These are phyloP conservation scores for Exophiala alcalophila DNA, from an alignment of 2,329 filamentous ascomycete species.

Conservation along the genomic window DNA sequence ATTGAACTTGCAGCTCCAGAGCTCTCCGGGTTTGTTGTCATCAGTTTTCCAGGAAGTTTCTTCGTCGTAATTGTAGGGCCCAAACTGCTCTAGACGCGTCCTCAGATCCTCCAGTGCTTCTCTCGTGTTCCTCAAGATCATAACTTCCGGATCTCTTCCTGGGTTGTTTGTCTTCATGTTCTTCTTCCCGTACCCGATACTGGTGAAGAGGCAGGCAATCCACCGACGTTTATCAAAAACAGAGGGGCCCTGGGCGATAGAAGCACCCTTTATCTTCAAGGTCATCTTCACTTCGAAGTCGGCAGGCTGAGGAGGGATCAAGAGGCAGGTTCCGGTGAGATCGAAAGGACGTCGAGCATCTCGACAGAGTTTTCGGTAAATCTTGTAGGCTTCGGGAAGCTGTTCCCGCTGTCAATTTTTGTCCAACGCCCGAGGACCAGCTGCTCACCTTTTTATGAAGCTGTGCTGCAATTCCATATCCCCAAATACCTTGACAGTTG, in stretches of 20 bases:
- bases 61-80: slow-evolving; percentile 16
- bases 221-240: slow-evolving; percentile 43
- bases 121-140: slow-evolving; percentile 51
- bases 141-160: slow-evolving; percentile 37
- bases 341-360: slow-evolving; percentile 19
- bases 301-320: slow-evolving; percentile 51
- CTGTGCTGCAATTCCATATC: slow-evolving; percentile 54
- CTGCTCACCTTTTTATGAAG: slow-evolving; percentile 44
- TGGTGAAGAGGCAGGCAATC: slow-evolving; percentile 61
- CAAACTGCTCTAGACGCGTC: slow-evolving; percentile 39
- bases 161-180: slow-evolving; percentile 34
- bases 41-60: slow-evolving; percentile 10
- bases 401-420: slow-evolving; percentile 19
- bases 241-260: slow-evolving; percentile 2
- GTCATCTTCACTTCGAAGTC: slow-evolving; percentile 29
- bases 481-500: slow-evolving; percentile 58
- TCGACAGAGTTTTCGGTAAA: slow-evolving; percentile 51
- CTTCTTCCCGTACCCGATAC: slow-evolving; percentile 45
- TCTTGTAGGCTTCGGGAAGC: slow-evolving; percentile 52
- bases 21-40: slow-evolving; percentile 31
- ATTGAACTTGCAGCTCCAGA: slow-evolving; percentile 57
- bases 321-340: slow-evolving; percentile 46
- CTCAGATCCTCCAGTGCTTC: slow-evolving; percentile 51
- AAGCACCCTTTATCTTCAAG: neutral
- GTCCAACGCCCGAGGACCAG: neutral